phyloP scores from a whole-genome alignment of 2,329 filamentous ascomycete genomes.

The Hymenoscyphus albidus region DNA sequence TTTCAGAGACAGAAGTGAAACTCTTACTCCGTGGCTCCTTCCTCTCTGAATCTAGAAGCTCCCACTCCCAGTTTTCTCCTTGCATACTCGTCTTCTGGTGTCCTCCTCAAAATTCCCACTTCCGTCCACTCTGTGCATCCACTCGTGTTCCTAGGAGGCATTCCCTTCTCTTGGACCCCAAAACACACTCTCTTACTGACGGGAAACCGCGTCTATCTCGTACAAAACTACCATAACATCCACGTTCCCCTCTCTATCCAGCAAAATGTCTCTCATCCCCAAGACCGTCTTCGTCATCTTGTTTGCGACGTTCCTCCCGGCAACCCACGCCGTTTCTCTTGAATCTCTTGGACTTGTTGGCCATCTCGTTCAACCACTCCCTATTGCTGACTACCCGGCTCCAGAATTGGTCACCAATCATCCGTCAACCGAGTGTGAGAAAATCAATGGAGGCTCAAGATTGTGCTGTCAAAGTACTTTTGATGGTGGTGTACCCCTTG shows the following conservation, averaged over 20 bases:
- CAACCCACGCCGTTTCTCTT: background rate
- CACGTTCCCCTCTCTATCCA: background rate
- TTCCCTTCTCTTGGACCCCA: background rate
- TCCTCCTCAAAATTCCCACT: background rate
- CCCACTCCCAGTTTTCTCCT: background rate
- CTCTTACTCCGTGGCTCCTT: background rate
- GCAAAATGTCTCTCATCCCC: background rate
- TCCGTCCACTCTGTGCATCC: background rate
- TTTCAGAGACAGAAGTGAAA: background rate
- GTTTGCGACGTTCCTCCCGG: background rate
- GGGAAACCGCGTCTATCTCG: background rate
- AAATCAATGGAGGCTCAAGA: slow-evolving; percentile 18
- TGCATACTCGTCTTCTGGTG: background rate
- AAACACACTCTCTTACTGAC: background rate
- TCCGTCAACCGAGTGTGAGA: slow-evolving; percentile 17
- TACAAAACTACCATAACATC: background rate
- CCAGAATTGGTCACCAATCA: slow-evolving; percentile 14
- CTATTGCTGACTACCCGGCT: slow-evolving; percentile 7
- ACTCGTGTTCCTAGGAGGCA: background rate
- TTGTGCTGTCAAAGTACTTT: slow-evolving; percentile 20
- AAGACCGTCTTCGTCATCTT: background rate
- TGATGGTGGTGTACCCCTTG: slow-evolving; percentile 20
- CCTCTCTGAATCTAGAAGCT: background rate
- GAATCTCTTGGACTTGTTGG: slow-evolving; percentile 12
- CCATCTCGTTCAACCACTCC: slow-evolving; percentile 4